Percentiles rank a stretch among this genome's conserved stretches.
These are phyloP conservation scores for Claviceps sp. DNA, from an alignment of 2,329 filamentous ascomycete species.

Conservation along the genomic window DNA sequence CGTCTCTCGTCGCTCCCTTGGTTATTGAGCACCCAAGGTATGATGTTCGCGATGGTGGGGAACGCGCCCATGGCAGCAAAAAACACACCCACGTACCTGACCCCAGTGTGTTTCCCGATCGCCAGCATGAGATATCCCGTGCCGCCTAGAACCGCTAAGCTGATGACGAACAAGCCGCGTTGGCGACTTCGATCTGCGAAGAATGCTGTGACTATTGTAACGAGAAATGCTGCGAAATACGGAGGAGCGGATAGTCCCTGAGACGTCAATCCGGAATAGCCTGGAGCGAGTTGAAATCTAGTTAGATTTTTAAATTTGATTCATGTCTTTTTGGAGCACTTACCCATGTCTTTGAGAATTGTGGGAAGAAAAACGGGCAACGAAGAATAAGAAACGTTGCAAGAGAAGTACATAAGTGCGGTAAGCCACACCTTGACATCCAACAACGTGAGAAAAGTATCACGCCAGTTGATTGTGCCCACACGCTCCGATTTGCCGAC, in stretches of 20 bases:
- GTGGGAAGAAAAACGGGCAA: constrained; percentile 11
- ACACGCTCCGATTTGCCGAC: constrained; percentile 1
- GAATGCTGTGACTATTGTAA: constrained; percentile 7
- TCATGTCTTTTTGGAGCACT: not conserved
- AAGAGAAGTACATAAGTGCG: constrained; percentile 6
- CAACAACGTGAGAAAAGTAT: constrained; percentile 16
- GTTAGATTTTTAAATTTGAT: not conserved
- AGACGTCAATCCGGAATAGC: constrained; percentile 9
- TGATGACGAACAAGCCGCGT: constrained; percentile 5
- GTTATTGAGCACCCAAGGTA: constrained; percentile 6
- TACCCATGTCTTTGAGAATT: constrained; percentile 10
- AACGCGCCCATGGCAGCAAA: constrained; percentile 4
- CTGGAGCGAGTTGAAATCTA: not conserved
- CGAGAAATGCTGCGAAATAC: constrained; percentile 8
- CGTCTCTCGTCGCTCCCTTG: constrained; percentile 6
- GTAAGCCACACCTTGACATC: constrained; percentile 23
- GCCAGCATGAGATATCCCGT: constrained; percentile 6
- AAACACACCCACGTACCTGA: constrained; percentile 5
- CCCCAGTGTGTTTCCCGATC: not conserved
- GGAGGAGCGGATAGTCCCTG: constrained; percentile 11
- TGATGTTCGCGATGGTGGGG: constrained; percentile 6
- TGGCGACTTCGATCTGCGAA: constrained; percentile 8
- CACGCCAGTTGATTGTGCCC: constrained; percentile 10
- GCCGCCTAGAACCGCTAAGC: constrained; percentile 5
- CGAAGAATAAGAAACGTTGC: constrained; percentile 21